Conservation (phyloP, 129 eudicot genomes). For the Sambucus nigra region DNA sequence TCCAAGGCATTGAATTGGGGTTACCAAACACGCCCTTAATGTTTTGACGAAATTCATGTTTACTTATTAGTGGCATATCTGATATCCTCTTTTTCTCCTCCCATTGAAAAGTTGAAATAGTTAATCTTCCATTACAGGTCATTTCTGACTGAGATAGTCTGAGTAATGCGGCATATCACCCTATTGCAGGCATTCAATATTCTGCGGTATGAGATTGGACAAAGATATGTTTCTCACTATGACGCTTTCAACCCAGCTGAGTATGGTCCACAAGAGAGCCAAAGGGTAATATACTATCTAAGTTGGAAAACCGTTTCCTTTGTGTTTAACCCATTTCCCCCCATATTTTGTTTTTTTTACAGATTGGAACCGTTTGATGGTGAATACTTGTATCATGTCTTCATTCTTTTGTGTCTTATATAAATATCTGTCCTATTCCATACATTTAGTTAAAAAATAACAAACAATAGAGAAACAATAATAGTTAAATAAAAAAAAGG, state of each 20-base stretch:
- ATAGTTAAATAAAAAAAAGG: too few species aligned
- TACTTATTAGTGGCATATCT: neutral
- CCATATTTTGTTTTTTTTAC: neutral
- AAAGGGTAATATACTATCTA: conserved; percentile 18
- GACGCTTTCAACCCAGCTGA: conserved; percentile 39
- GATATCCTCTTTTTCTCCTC: neutral
- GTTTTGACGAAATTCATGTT: neutral
- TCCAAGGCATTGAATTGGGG: too few species aligned
- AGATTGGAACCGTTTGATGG: neutral
- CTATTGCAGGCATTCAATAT: conserved; percentile 44
- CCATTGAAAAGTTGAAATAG: conserved; percentile 7
- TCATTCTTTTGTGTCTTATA: neutral
- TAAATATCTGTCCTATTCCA: neutral
- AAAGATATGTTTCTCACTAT: conserved; percentile 33
- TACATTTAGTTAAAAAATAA: too few species aligned
- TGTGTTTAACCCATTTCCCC: too few species aligned
- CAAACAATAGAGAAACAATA: too few species aligned
- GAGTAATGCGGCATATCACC: conserved; percentile 21
- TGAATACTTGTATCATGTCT: neutral
- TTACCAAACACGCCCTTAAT: too few species aligned
- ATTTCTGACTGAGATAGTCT: conserved; percentile 29
- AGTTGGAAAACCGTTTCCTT: neutral
- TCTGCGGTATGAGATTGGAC: conserved; percentile 42
- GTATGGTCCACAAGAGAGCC: conserved; percentile 23
- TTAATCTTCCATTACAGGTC: conserved; percentile 19